Evolutionary conservation across 306 rosid species (phyloP), one percentile per base, ranked within the genome.

Genomic region (Comarum palustre): DNA sequence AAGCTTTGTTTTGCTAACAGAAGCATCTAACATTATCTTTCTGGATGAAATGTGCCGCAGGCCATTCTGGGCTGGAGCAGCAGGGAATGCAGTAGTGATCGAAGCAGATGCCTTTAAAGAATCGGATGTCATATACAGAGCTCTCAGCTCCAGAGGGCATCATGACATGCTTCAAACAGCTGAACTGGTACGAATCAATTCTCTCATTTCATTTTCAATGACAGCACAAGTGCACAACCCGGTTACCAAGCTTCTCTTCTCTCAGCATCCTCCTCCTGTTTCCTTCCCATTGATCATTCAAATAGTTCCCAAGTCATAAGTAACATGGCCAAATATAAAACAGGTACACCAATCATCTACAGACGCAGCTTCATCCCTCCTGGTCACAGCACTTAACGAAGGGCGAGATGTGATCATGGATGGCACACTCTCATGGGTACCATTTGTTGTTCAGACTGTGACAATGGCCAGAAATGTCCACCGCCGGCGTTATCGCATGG

Each of bases 101-200:
- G 98, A 93, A 76, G 98, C 97, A 62, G 98, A 93, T 79, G 98
- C 98, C 71, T 93, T 93, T 68, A 93, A 93, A 80, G 98, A 93
- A 87, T 87, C 97, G 19, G 98, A 93, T 83, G 98, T 93, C 68
- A 86, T 93, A 81, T 93, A 90, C 67, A 89, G 74, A 77, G 98
- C 96, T 82, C 97, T 93, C 55, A 89, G 91, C 81, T 86, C 97
- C 67, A 87, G 97, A 76, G 96, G 97, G n/a, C 90, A 86, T 51
- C 93, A 90, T 69, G 97, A 93, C 79, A 90, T 93, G 96, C 91
- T 93, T 78, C 90, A 81, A 77, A 93, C 96, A 42, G 98, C 98
- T 57, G 97, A 93, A 84, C 71, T 93, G 93, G 98, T 93, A 86
- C 78, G 64, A 63, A 69, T 46, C 51, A 52, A 79, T 73, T 39